Conservation (phyloP, 768 basidiomycete species). For the Xanthoconium stramineum region DNA sequence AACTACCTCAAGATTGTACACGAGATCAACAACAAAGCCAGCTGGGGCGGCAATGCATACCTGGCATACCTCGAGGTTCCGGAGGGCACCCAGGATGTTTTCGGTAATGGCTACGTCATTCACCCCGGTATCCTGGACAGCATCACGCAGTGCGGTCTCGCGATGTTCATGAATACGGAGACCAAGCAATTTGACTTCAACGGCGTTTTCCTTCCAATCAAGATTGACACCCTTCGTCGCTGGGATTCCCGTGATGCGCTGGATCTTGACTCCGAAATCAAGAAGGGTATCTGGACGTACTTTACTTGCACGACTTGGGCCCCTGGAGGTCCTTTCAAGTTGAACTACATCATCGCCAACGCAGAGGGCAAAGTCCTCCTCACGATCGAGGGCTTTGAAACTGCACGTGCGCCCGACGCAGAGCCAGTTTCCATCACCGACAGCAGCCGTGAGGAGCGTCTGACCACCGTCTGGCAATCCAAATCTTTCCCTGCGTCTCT, state of each 20-base stretch:
- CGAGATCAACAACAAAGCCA: slow-evolving; percentile 25
- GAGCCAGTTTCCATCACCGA: slow-evolving; percentile 26
- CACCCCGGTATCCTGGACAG: slow-evolving; percentile 35
- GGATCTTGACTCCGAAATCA: slow-evolving; percentile 25
- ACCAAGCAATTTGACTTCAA: slow-evolving; percentile 32
- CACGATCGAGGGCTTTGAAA: slow-evolving; percentile 35
- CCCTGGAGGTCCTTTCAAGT: slow-evolving; percentile 21
- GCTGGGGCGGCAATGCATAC: slow-evolving; percentile 28
- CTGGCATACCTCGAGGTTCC: slow-evolving; percentile 23
- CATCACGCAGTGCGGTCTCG: slow-evolving; percentile 31
- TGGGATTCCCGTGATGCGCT: slow-evolving; percentile 28
- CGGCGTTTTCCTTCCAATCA: slow-evolving; percentile 31
- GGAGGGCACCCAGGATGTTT: slow-evolving; percentile 26
- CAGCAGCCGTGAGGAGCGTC: slow-evolving; percentile 26
- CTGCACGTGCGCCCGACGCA: slow-evolving; percentile 29
- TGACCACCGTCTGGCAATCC: slow-evolving; percentile 32
- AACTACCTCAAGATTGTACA: slow-evolving; percentile 29
- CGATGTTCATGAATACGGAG: slow-evolving; percentile 29
- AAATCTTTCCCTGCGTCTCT: slow-evolving; percentile 26
- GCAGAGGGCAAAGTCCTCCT: slow-evolving; percentile 29
- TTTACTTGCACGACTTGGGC: slow-evolving; percentile 25
- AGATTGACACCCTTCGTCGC: slow-evolving; percentile 29
- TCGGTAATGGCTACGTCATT: slow-evolving; percentile 29
- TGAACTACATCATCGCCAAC: slow-evolving; percentile 28
- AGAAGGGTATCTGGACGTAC: slow-evolving; percentile 31